These are phyloP conservation scores for Fusarium sp. DNA, from an alignment of 2,329 filamentous ascomycete species.

Conservation along the genomic window DNA sequence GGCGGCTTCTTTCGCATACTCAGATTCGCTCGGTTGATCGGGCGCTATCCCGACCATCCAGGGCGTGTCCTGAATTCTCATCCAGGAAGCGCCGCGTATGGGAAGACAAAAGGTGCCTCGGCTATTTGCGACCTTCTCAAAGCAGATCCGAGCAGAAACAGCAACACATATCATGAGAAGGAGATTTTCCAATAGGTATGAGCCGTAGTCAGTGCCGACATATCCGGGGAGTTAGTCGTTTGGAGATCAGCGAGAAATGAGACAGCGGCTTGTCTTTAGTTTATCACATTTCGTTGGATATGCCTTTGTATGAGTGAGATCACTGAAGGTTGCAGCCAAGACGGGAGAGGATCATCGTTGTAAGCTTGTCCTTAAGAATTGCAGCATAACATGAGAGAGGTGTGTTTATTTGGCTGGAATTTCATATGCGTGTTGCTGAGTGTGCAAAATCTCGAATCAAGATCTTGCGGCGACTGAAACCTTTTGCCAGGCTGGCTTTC, in stretches of 20 bases:
- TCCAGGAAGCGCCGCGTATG: conserved; percentile 19
- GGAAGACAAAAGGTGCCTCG: conserved; percentile 20
- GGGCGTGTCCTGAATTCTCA: conserved; percentile 18
- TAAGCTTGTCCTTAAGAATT: conserved; percentile 20
- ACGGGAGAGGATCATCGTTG: conserved; percentile 30
- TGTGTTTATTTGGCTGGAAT: neutral
- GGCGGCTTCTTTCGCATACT: conserved; percentile 3
- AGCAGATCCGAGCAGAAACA: conserved; percentile 16
- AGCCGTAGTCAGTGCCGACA: conserved; percentile 32
- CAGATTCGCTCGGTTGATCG: conserved; percentile 17
- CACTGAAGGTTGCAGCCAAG: conserved; percentile 33
- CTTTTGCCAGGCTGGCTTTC: conserved; percentile 4
- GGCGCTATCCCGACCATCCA: conserved; percentile 28
- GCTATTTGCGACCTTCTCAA: conserved; percentile 45
- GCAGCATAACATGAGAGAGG: neutral
- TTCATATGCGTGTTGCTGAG: neutral
- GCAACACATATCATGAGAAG: conserved; percentile 19
- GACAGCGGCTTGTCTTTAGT: conserved; percentile 12
- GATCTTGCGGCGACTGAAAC: neutral
- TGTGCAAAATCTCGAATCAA: conserved; percentile 1
- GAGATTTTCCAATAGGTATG: conserved; percentile 14
- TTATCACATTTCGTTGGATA: conserved; percentile 14
- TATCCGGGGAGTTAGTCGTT: conserved; percentile 29
- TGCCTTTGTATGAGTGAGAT: conserved; percentile 7
- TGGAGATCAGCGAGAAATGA: conserved; percentile 29